phyloP scores from a whole-genome alignment of 306 rosid species.

The Malus orientalis region DNA sequence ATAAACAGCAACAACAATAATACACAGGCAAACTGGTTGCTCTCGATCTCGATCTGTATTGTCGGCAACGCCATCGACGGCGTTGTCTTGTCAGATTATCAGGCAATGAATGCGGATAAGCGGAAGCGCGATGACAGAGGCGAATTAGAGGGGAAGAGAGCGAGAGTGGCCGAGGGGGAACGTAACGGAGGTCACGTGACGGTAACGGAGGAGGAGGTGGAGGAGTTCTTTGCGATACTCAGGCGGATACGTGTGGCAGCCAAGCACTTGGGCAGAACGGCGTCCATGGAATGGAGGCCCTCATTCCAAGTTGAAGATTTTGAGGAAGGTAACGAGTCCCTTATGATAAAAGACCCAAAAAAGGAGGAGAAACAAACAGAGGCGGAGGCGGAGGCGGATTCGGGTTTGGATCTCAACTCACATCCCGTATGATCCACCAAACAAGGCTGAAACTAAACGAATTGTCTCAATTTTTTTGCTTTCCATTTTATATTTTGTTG shows the following conservation, averaged over 20 bases:
- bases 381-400: not conserved
- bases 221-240: conserved; percentile 43
- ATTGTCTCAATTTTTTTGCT: not conserved
- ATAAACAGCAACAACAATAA: not conserved
- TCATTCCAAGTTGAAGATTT: conserved; percentile 7
- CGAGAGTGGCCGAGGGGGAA: not conserved
- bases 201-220: conserved; percentile 39
- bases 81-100: not conserved
- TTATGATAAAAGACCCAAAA: not conserved
- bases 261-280: conserved; percentile 21
- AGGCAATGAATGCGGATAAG: conserved; percentile 19
- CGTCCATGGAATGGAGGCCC: conserved; percentile 9
- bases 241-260: conserved; percentile 39
- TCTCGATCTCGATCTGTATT: not conserved
- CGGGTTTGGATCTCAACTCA: conserved; percentile 28
- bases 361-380: not conserved
- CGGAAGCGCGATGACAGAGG: conserved; percentile 19
- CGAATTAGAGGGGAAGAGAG: not conserved
- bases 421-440: conserved; percentile 4
- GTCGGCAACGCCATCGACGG: not conserved
- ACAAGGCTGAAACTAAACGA: not conserved
- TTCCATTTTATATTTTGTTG: too few species aligned
- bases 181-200: not conserved
- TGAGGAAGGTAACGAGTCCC: conserved; percentile 5
- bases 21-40: not conserved